A percentile compares a stretch with the other conserved stretches of the same genome.
These are phyloP conservation scores for Cordyceps sp. DNA, from an alignment of 2,329 filamentous ascomycete genomes.

Conservation along the genomic window DNA sequence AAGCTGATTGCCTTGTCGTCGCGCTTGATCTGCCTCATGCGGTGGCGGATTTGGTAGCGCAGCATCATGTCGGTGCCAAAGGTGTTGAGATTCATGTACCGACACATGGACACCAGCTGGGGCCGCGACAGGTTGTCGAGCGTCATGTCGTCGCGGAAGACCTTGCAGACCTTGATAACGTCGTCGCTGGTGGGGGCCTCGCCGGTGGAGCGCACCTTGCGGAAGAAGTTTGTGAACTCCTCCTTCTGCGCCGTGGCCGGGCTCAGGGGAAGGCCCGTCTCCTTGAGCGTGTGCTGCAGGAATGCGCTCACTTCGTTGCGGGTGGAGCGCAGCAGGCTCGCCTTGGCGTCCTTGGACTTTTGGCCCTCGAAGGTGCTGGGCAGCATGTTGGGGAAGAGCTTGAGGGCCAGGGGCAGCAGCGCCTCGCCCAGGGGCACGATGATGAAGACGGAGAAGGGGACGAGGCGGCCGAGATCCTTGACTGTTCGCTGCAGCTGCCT, in stretches of 20 bases:
- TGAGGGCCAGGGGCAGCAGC: slow-evolving; percentile 77
- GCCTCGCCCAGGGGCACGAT: slow-evolving; percentile 94
- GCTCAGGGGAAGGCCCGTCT: slow-evolving; percentile 84
- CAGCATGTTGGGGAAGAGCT: slow-evolving; percentile 91
- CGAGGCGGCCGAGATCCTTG: slow-evolving; percentile 77
- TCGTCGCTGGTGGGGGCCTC: slow-evolving; percentile 78
- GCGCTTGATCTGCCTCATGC: slow-evolving; percentile 98
- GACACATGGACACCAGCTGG: slow-evolving; percentile 92
- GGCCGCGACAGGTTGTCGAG: slow-evolving; percentile 92
- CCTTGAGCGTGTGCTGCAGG: slow-evolving; percentile 71
- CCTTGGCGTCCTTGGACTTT: slow-evolving; percentile 80
- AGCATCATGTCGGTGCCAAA: slow-evolving; percentile 98
- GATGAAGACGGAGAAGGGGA: slow-evolving; percentile 93
- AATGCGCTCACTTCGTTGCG: slow-evolving; percentile 90
- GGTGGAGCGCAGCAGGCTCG: slow-evolving; percentile 61
- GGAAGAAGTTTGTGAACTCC: slow-evolving; percentile 94
- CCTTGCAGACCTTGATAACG: slow-evolving; percentile 97
- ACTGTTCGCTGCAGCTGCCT: slow-evolving; percentile 86
- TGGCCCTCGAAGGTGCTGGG: slow-evolving; percentile 94
- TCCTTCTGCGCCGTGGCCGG: slow-evolving; percentile 73
- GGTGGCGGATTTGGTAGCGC: slow-evolving; percentile 88
- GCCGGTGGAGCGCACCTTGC: slow-evolving; percentile 82
- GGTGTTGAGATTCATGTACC: slow-evolving; percentile 94
- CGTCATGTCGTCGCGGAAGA: slow-evolving; percentile 95
- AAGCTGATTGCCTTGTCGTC: slow-evolving; percentile 89